A percentile compares a stretch with the other conserved stretches of the same genome.
Conservation (phyloP, 306 rosid species). For the Astragalus glycyphyllos region DNA sequence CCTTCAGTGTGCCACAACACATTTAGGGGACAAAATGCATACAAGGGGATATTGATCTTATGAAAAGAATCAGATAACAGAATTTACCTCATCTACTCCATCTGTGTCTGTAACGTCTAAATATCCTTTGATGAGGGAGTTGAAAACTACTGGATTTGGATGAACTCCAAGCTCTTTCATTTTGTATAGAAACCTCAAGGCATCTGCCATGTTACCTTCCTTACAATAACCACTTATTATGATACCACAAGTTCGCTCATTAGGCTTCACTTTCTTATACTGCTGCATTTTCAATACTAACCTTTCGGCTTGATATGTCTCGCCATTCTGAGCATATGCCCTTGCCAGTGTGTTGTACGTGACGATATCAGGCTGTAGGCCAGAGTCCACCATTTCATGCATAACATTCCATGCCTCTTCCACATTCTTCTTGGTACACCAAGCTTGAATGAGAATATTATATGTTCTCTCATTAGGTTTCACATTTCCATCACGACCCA, state of each 20-base stretch:
- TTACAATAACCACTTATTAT: conserved; percentile 82
- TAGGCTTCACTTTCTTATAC: conserved; percentile 63
- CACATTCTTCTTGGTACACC: conserved; percentile 73
- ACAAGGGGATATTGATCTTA: conserved; percentile 16
- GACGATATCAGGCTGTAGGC: conserved; percentile 84
- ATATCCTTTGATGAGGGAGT: conserved; percentile 90
- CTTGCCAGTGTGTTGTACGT: conserved; percentile 85
- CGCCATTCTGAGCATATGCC: conserved; percentile 88
- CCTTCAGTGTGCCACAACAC: not conserved
- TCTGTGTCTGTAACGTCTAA: conserved; percentile 69
- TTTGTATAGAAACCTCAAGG: conserved; percentile 77
- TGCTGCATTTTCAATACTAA: conserved; percentile 73
- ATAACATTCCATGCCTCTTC: conserved; percentile 80
- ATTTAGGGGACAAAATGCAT: not conserved
- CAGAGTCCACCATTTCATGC: conserved; percentile 74
- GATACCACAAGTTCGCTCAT: conserved; percentile 91
- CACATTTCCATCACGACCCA: conserved; percentile 58
- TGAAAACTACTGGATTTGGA: conserved; percentile 83
- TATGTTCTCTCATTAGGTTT: conserved; percentile 87
- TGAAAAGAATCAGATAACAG: conserved; percentile 2
- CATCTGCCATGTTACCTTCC: conserved; percentile 84
- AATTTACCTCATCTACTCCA: conserved; percentile 78
- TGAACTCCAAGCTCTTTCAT: conserved; percentile 81
- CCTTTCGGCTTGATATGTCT: conserved; percentile 72
- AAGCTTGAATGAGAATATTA: conserved; percentile 84